phyloP scores from a whole-genome alignment of 208 protist species.

The Trypanosomatidae sp. region DNA sequence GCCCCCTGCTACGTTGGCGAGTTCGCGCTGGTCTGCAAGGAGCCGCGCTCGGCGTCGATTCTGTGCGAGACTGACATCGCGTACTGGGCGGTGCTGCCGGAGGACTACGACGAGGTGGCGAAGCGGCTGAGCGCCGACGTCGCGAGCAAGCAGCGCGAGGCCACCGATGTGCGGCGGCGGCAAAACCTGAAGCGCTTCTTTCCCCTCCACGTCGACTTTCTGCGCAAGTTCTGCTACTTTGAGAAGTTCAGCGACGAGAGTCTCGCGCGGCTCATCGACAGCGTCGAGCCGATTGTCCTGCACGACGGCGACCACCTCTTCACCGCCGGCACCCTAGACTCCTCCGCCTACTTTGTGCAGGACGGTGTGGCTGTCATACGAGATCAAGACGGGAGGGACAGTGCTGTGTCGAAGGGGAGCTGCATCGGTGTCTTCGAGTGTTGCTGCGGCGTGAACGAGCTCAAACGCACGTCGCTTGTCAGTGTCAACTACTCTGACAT shows the following conservation, averaged over 20 bases:
- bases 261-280: constrained; percentile 55
- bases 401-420: constrained; percentile 50
- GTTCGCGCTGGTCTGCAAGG: constrained; percentile 89
- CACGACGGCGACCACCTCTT: constrained; percentile 81
- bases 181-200: constrained; percentile 86
- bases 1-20: constrained; percentile 88
- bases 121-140: constrained; percentile 68
- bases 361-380: constrained; percentile 68
- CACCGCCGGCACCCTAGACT: constrained; percentile 55
- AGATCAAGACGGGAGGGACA: constrained; percentile 37
- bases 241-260: constrained; percentile 59
- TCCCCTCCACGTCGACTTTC: constrained; percentile 65
- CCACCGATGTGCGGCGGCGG: constrained; percentile 79
- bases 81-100: constrained; percentile 72
- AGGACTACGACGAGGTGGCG: constrained; percentile 84
- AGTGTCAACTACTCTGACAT: constrained; percentile 90
- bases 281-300: constrained; percentile 81
- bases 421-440: constrained; percentile 91
- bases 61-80: constrained; percentile 85
- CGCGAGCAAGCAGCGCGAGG: constrained; percentile 78
- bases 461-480: constrained; percentile 65
- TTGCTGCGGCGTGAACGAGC: constrained; percentile 78
- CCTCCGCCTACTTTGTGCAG: constrained; percentile 84
- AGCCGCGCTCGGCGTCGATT: constrained; percentile 85
- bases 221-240: constrained; percentile 83